These are phyloP conservation scores for barrel medic (Medicago truncatula) DNA, from an alignment of 306 rosid species.

Conservation along the genomic window MtrunA17r5.0-ANR NC_053044.1:40765501-40766000, in stretches of 20 bases:
- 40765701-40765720: conserved; percentile 75
- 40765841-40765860: too few relatives aligned
- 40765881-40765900: too few relatives aligned
- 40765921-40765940: too few relatives aligned
- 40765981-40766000: too few relatives aligned
- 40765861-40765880: too few relatives aligned
- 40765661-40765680: conserved; percentile 97
- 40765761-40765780: conserved; percentile 91
- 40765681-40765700: conserved; percentile 96
- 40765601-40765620: conserved; percentile 75
- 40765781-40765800: conserved; percentile 22
- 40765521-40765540: conserved; percentile 12
- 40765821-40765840: background rate
- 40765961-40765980: too few relatives aligned
- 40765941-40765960: too few relatives aligned
- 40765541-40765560: background rate
- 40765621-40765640: conserved; percentile 72
- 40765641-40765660: conserved; percentile 72
- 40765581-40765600: conserved; percentile 8
- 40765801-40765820: conserved; percentile 35
- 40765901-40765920: too few relatives aligned
- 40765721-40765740: conserved; percentile 89
- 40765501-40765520: background rate
- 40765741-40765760: conserved; percentile 96
- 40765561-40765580: background rate